Percentiles rank a stretch among this genome's conserved stretches.
These are phyloP conservation scores for Aspergillus sp. DNA, from an alignment of 2,329 filamentous ascomycete species.

Conservation along the genomic window DNA sequence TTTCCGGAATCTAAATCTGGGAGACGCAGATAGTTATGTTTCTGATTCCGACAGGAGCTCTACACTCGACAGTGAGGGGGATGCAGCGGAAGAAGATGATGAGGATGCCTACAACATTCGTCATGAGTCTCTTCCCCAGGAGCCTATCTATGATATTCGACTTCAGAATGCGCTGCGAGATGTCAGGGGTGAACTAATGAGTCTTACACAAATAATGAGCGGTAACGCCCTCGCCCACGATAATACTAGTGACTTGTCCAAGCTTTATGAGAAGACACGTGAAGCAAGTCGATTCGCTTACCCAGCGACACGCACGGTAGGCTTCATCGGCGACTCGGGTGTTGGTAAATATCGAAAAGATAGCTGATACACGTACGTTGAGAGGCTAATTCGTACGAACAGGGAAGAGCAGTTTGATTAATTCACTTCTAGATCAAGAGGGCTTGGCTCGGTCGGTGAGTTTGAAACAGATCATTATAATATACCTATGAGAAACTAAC, in stretches of 20 bases:
- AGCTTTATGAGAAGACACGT: conserved; percentile 8
- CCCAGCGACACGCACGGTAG: conserved; percentile 17
- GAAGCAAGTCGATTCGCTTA: conserved; percentile 15
- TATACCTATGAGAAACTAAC: neutral
- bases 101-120: conserved; percentile 14
- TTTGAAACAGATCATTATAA: neutral
- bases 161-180: conserved; percentile 17
- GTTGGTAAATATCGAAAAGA: conserved; percentile 10
- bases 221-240: conserved; percentile 3
- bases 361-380: too few species aligned
- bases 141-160: conserved; percentile 20
- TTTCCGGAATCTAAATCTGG: too few species aligned
- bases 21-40: too few species aligned
- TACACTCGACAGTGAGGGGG: neutral
- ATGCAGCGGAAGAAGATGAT: neutral
- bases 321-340: conserved; percentile 22
- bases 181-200: conserved; percentile 9
- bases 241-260: conserved; percentile 2
- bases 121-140: conserved; percentile 14
- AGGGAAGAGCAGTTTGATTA: conserved; percentile 17
- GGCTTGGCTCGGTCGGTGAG: conserved; percentile 12
- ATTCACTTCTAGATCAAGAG: conserved; percentile 12
- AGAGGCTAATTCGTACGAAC: neutral
- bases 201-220: conserved; percentile 8
- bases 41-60: too few species aligned